Evolutionary conservation across 2,329 filamentous ascomycete genomes (phyloP).

Genomic region (Conoideocrella luteorostrata): DNA sequence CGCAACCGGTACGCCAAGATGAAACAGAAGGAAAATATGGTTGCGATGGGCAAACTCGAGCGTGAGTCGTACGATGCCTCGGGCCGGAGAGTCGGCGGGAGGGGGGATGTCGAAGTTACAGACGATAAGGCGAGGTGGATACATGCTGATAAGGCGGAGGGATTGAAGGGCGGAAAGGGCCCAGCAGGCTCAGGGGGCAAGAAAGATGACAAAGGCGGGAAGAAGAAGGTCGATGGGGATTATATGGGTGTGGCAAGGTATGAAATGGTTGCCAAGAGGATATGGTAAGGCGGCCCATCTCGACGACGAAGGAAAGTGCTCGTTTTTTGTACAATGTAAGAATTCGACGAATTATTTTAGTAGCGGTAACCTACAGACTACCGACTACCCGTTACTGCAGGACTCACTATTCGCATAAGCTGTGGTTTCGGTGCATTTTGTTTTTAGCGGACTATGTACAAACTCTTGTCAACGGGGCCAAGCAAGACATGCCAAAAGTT

Average conservation of each 20-base stretch:
- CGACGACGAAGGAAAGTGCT: too few species aligned
- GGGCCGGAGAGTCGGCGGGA: slow-evolving; percentile 72
- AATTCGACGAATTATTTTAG: neutral
- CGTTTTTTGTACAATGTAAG: neutral
- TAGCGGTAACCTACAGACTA: too few species aligned
- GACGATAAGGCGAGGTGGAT: slow-evolving; percentile 84
- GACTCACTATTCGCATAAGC: too few species aligned
- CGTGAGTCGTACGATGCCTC: slow-evolving; percentile 57
- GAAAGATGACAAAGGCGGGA: slow-evolving; percentile 37
- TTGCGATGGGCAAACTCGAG: slow-evolving; percentile 40
- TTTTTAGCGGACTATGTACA: too few species aligned
- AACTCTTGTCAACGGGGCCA: too few species aligned
- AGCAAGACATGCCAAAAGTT: too few species aligned
- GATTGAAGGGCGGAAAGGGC: slow-evolving; percentile 45
- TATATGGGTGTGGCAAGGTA: slow-evolving; percentile 70
- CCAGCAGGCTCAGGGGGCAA: slow-evolving; percentile 50
- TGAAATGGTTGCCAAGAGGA: slow-evolving; percentile 93
- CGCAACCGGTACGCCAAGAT: slow-evolving; percentile 74
- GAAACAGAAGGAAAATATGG: slow-evolving; percentile 59
- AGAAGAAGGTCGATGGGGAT: slow-evolving; percentile 40
- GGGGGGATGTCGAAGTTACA: slow-evolving; percentile 78
- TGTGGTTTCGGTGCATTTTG: too few species aligned
- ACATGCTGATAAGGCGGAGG: slow-evolving; percentile 77
- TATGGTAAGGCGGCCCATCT: too few species aligned
- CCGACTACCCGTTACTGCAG: too few species aligned